Conservation (phyloP, 2,329 filamentous ascomycete genomes). For the Penicillium sp. region DNA sequence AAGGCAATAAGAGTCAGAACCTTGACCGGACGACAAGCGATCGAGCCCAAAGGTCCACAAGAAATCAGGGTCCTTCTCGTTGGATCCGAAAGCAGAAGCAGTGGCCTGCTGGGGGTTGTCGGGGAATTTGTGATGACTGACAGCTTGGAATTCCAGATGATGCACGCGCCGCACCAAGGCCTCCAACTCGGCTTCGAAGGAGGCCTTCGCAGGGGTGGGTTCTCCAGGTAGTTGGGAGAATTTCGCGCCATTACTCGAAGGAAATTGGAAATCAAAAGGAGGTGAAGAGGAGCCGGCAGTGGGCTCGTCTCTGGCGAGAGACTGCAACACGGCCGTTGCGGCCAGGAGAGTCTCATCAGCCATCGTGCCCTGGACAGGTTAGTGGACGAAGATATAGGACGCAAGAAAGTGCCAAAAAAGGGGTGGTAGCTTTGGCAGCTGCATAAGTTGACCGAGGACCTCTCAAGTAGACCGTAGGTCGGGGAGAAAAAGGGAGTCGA, state of each 20-base stretch:
- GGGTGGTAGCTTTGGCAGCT: not conserved
- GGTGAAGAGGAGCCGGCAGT: slow-evolving; percentile 34
- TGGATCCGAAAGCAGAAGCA: slow-evolving; percentile 61
- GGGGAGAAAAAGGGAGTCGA: slow-evolving; percentile 9
- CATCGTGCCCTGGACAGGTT: slow-evolving; percentile 41
- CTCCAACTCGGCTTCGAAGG: slow-evolving; percentile 78
- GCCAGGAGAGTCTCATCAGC: slow-evolving; percentile 50
- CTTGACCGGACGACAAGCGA: slow-evolving; percentile 33
- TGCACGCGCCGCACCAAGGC: slow-evolving; percentile 75
- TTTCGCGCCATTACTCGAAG: slow-evolving; percentile 49
- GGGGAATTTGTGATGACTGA: slow-evolving; percentile 56
- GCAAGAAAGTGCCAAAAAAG: not conserved
- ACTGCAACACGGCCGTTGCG: slow-evolving; percentile 46
- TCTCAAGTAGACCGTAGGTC: not conserved
- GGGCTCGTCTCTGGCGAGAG: slow-evolving; percentile 43
- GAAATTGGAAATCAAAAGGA: slow-evolving; percentile 36
- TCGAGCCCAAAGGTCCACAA: slow-evolving; percentile 35
- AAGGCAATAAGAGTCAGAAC: slow-evolving; percentile 34
- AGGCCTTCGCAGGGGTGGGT: slow-evolving; percentile 70
- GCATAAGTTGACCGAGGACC: not conserved
- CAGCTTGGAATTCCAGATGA: slow-evolving; percentile 75
- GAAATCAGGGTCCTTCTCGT: slow-evolving; percentile 41
- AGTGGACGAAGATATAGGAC: slow-evolving; percentile 13
- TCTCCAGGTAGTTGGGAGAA: slow-evolving; percentile 73
- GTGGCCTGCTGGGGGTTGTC: slow-evolving; percentile 73